phyloP scores from a whole-genome alignment of 352 stramenopile genomes.

The Phytophthora europaea region DNA sequence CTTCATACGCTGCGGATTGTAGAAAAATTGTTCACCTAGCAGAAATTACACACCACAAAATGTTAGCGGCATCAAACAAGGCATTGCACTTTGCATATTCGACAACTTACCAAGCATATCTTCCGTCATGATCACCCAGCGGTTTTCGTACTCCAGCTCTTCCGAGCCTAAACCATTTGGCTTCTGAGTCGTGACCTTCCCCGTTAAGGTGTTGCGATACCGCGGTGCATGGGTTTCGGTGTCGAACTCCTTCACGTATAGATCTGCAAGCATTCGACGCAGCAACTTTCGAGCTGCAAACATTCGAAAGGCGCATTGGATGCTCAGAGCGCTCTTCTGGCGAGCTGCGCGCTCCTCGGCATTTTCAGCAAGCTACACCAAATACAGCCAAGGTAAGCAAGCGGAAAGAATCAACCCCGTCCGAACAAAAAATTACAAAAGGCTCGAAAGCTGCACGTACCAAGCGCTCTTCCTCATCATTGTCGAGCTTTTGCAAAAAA shows the following conservation, averaged over 20 bases:
- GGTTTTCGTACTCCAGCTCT: constrained; percentile 66
- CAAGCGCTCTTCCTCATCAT: constrained; percentile 52
- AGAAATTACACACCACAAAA: constrained; percentile 20
- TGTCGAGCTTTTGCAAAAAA: constrained; percentile 62
- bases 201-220: constrained; percentile 69
- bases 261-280: constrained; percentile 51
- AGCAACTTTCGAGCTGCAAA: constrained; percentile 63
- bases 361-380: constrained; percentile 55
- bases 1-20: constrained; percentile 62
- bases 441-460: constrained; percentile 30
- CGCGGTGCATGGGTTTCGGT: constrained; percentile 37
- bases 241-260: constrained; percentile 76
- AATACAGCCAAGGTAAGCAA: background rate
- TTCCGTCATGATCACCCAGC: constrained; percentile 71
- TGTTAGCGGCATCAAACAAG: constrained; percentile 15
- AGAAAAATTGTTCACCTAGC: constrained; percentile 73
- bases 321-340: constrained; percentile 50
- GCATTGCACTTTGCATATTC: constrained; percentile 4
- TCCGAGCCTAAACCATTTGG: constrained; percentile 61
- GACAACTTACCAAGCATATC: constrained; percentile 45
- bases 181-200: constrained; percentile 49
- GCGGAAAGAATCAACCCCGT: background rate
- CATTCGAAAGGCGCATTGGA: constrained; percentile 73
- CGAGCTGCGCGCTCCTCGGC: constrained; percentile 40
- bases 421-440: background rate